phyloP scores from a whole-genome alignment of 225 moss, liverwort and hornwort species.

The Straminergon stramineum region DNA sequence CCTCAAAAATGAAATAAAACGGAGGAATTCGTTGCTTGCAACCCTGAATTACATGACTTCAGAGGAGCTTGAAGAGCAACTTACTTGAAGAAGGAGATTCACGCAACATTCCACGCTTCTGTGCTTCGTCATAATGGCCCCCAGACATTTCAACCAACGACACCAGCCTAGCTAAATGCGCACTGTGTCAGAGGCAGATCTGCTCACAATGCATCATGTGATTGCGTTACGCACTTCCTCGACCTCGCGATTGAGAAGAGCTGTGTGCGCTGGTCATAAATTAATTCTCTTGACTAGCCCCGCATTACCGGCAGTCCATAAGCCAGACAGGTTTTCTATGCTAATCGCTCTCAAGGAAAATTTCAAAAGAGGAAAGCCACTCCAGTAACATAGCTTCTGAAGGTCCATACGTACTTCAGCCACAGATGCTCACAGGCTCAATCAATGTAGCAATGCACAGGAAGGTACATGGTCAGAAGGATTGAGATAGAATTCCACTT shows the following conservation, averaged over 20 bases:
- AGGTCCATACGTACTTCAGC: background rate
- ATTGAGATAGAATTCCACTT: background rate
- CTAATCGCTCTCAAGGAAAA: background rate
- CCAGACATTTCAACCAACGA: background rate
- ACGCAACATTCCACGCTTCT: slow-evolving; percentile 30
- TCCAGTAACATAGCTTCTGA: background rate
- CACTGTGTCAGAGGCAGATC: background rate
- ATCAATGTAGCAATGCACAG: background rate
- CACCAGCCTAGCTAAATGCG: background rate
- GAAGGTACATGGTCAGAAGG: background rate
- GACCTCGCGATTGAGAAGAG: background rate
- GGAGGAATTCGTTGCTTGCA: background rate
- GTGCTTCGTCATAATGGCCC: slow-evolving; percentile 16
- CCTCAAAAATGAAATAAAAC: background rate
- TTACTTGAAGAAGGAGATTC: slow-evolving; percentile 19
- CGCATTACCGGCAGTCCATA: background rate
- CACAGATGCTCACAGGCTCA: background rate
- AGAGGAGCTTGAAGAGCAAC: background rate
- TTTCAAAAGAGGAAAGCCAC: background rate
- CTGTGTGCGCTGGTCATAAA: background rate
- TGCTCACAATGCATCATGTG: background rate
- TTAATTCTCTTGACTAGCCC: background rate
- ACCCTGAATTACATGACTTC: background rate
- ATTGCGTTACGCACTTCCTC: background rate
- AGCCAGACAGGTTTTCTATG: background rate